Percentiles rank a stretch among this genome's conserved stretches.
Evolutionary conservation across 371 early-diverging fungal genomes (phyloP).

Genomic region (Mortierella sp.): DNA sequence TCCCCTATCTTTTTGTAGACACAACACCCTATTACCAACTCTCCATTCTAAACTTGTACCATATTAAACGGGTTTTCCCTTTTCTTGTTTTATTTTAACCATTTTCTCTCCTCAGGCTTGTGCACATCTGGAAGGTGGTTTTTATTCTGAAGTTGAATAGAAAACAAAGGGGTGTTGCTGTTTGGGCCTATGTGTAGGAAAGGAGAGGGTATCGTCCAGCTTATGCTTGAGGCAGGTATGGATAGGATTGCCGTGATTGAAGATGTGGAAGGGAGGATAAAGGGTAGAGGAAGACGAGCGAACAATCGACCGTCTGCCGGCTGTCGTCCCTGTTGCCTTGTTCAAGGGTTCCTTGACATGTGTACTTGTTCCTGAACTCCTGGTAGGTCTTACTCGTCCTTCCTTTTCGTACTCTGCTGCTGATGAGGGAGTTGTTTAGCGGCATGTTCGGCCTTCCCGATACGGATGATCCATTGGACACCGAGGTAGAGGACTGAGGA

Average conservation of each 20-base stretch:
- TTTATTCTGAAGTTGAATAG: too few relatives aligned
- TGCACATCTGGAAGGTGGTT: not conserved
- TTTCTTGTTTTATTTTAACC: not conserved
- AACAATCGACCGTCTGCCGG: too few relatives aligned
- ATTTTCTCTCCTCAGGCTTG: not conserved
- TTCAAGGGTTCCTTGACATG: too few relatives aligned
- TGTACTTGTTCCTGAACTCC: too few relatives aligned
- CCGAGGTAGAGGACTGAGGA: slow-evolving; percentile 18
- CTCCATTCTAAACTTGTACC: not conserved
- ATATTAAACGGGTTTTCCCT: not conserved
- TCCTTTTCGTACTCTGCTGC: slow-evolving; percentile 18
- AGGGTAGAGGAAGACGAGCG: too few relatives aligned
- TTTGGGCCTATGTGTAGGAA: not conserved
- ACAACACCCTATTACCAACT: not conserved
- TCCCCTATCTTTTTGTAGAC: not conserved
- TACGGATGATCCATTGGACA: slow-evolving; percentile 39
- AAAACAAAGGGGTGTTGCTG: too few relatives aligned
- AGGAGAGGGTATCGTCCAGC: not conserved
- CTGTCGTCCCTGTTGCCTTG: too few relatives aligned
- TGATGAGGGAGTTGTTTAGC: slow-evolving; percentile 18
- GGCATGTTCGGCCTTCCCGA: slow-evolving; percentile 47
- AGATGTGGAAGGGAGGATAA: not conserved
- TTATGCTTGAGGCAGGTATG: not conserved
- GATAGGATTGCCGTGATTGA: not conserved
- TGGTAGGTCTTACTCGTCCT: slow-evolving; percentile 35